Base-by-base conservation (phyloP, 1,284 basidiomycete genomes). In the Testicularia cyperi region DNA sequence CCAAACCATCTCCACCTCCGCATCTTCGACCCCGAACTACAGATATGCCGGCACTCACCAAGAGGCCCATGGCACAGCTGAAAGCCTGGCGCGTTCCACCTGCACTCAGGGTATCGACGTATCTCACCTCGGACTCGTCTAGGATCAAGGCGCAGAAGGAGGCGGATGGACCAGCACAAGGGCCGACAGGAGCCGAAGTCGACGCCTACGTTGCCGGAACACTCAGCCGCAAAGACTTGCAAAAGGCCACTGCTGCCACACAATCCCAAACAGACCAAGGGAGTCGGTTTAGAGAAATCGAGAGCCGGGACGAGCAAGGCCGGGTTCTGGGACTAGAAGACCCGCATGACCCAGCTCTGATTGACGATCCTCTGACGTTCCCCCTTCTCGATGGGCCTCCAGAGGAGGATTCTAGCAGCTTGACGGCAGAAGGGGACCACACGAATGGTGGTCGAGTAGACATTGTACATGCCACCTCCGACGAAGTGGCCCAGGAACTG, bases 241-340 rank as follows among this genome's bases (percentile, higher is more conserved):
- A n/a, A n/a, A n/a, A n/a, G n/a, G n/a, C n/a, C n/a, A n/a, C n/a
- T n/a, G n/a, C n/a, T n/a, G n/a, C n/a, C n/a, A n/a, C n/a, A n/a
- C n/a, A n/a, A n/a, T n/a, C n/a, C n/a, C n/a, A n/a, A n/a, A n/a
- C n/a, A n/a, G n/a, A n/a, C n/a, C n/a, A n/a, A n/a, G n/a, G n/a
- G n/a, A n/a, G n/a, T n/a, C n/a, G n/a, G n/a, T n/a, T n/a, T n/a
- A n/a, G n/a, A n/a, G n/a, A n/a, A n/a, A n/a, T n/a, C n/a, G 30
- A 8, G 30, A 8, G 8, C 8, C 9, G 8, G 13, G 67, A 62
- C 29, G 26, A 42, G 1, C 18, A 48, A 26, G 67, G 64, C 13
- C 43, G 57, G 0, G 49, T 39, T 19, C 28, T 64, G 0, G 67
- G 65, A 0, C 32, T 69, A 2, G 62, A 69, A 29, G 65, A 69